Base-by-base conservation (phyloP, 2,329 filamentous ascomycete genomes). In the Rugonectria rugulosa region DNA sequence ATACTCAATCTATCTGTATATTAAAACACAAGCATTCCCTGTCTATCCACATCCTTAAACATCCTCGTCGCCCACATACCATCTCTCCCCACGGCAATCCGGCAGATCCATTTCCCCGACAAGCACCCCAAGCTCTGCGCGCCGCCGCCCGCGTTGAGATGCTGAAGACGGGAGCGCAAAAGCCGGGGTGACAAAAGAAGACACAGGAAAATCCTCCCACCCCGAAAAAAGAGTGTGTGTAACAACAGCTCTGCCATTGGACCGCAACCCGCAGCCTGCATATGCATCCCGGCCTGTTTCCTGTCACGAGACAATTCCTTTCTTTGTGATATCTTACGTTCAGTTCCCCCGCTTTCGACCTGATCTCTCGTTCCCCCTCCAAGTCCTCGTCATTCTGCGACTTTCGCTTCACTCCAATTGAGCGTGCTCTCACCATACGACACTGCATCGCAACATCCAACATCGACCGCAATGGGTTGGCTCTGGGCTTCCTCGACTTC, bases 381-480 rank as follows among this genome's bases (percentile, higher is more conserved):
- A 15, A 12, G 11, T 26, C 21, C 19, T 49, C 32, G 3, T 29
- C 36, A 11, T 15, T 45, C n/a, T 19, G 26, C 7, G n/a, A 9
- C 24, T 4, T 19, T 27, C 26, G 7, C 42, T 26, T n/a, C 23
- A 5, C 9, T 17, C 14, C 15, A 5, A 43, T 41, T 17, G 17
- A 37, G 36, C n/a, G 38, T 56, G 14, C 15, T 11, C 17, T 19
- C 19, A 20, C 44, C 20, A 37, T 8, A 20, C n/a, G 41, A 53
- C 24, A n/a, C 24, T 20, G 37, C 32, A 49, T 26, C 44, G 29
- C 57, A 34, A 53, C 17, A 27, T 42, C n/a, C 27, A 43, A 26
- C 40, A 32, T 29, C 15, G 26, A 34, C 60, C 65, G 75, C 51
- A 59, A 88, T 88, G 85, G 84, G 84, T 62, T 88, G 85, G 85